These are phyloP conservation scores for Mantamonas sphyraenae DNA, from an alignment of 78 protist genomes.

Conservation along the genomic window DNA sequence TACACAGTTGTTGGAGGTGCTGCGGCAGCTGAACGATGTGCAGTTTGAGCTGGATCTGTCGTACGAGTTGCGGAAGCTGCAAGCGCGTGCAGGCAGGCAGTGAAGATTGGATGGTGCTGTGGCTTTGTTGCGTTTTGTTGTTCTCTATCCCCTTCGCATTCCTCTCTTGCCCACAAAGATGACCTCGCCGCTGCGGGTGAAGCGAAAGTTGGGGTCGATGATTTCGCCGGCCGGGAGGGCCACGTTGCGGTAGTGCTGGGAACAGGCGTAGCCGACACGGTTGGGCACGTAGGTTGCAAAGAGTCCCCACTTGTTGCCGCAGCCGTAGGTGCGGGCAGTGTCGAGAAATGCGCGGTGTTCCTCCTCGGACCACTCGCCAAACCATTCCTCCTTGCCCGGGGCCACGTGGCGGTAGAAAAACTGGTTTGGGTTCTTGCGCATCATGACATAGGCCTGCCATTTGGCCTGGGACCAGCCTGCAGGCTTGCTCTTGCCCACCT, in stretches of 20 bases:
- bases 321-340: conserved; percentile 3
- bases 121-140: not conserved
- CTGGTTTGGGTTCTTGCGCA: conserved; percentile 19
- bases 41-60: not conserved
- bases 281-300: conserved; percentile 11
- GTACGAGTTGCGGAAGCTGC: too few relatives aligned
- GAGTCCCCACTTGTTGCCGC: conserved; percentile 37
- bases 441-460: not conserved
- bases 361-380: conserved; percentile 19
- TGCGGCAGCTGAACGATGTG: too few relatives aligned
- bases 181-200: not conserved
- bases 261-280: conserved; percentile 36
- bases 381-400: conserved; percentile 19
- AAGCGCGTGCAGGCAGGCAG: not conserved
- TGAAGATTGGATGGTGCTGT: not conserved
- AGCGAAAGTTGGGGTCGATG: not conserved
- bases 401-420: conserved; percentile 22
- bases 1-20: too few relatives aligned
- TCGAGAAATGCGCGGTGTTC: not conserved
- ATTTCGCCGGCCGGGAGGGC: conserved; percentile 4
- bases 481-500: not conserved
- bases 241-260: conserved; percentile 13
- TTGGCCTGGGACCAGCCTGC: conserved; percentile 11
- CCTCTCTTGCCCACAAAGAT: not conserved
- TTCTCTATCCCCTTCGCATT: too few relatives aligned